A percentile compares a stretch with the other conserved stretches of the same genome.
These are phyloP conservation scores for Colletotrichum sp. DNA, from an alignment of 2,329 filamentous ascomycete species.

Conservation along the genomic window DNA sequence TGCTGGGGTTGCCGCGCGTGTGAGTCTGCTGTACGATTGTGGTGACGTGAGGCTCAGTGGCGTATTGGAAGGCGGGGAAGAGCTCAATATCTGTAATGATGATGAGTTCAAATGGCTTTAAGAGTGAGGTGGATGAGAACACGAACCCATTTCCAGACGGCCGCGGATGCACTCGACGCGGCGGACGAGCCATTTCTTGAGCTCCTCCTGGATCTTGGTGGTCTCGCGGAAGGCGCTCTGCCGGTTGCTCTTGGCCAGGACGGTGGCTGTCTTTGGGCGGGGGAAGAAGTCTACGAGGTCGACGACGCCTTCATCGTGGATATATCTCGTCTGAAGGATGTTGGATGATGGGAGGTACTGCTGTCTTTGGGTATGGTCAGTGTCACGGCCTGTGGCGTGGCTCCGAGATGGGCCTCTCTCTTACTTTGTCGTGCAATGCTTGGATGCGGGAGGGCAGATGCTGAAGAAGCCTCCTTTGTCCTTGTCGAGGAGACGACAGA, in stretches of 20 bases:
- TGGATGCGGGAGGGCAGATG: conserved; percentile 59
- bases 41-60: conserved; percentile 64
- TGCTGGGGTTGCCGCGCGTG: conserved; percentile 51
- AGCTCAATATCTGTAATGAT: conserved; percentile 64
- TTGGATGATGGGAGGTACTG: conserved; percentile 78
- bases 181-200: conserved; percentile 75
- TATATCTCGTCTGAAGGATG: conserved; percentile 78
- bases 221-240: conserved; percentile 60
- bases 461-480: conserved; percentile 77
- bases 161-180: conserved; percentile 77
- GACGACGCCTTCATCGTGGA: conserved; percentile 76
- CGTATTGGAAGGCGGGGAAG: conserved; percentile 77
- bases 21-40: conserved; percentile 54
- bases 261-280: conserved; percentile 64
- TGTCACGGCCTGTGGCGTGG: not conserved
- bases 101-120: not conserved
- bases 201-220: conserved; percentile 59
- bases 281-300: conserved; percentile 80
- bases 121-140: not conserved
- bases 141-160: conserved; percentile 62
- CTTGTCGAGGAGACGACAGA: conserved; percentile 76
- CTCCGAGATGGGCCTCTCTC: not conserved
- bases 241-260: conserved; percentile 50
- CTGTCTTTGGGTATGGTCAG: conserved; percentile 44
- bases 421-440: conserved; percentile 68